Percentiles rank a stretch among this genome's conserved stretches.
These are phyloP conservation scores for Diaporthe longicolla DNA, from an alignment of 2,329 filamentous ascomycete species.

Conservation along the genomic window DNA sequence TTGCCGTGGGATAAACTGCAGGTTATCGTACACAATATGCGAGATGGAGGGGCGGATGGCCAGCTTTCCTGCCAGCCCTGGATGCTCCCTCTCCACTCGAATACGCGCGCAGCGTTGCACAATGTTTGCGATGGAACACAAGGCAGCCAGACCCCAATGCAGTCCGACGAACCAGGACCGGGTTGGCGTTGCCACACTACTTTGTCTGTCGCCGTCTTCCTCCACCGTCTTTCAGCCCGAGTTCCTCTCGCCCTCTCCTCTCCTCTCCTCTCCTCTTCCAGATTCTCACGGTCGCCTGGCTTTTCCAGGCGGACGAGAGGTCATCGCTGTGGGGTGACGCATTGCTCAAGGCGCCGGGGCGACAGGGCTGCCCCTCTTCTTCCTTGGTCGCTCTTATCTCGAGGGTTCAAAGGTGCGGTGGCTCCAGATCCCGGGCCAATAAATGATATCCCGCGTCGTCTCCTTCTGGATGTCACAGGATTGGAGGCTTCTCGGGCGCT, in stretches of 20 bases:
- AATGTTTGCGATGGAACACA: slow-evolving; percentile 4
- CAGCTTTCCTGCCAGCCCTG: neutral
- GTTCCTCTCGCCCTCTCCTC: too few relatives aligned
- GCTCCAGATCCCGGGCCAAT: slow-evolving; percentile 21
- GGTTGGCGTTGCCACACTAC: slow-evolving; percentile 5
- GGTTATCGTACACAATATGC: neutral
- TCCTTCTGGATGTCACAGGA: slow-evolving; percentile 21
- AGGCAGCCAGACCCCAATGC: neutral
- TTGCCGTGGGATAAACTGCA: neutral
- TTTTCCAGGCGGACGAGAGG: neutral
- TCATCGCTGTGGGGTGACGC: slow-evolving; percentile 11
- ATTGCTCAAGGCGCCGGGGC: neutral
- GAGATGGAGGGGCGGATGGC: neutral
- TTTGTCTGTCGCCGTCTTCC: neutral
- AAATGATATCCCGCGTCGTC: slow-evolving; percentile 14
- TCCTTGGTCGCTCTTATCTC: slow-evolving; percentile 23
- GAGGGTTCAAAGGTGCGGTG: slow-evolving; percentile 18
- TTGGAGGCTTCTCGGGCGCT: slow-evolving; percentile 29
- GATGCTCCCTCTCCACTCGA: neutral
- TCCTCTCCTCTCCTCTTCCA: neutral
- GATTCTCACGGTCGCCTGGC: neutral
- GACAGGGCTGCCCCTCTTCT: slow-evolving; percentile 34
- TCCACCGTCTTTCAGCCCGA: neutral
- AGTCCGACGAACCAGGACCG: slow-evolving; percentile 15
- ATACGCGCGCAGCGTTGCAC: slow-evolving; percentile 1